Base-by-base conservation (phyloP, 140 eudicot species). In the Flaveria floridana region DNA sequence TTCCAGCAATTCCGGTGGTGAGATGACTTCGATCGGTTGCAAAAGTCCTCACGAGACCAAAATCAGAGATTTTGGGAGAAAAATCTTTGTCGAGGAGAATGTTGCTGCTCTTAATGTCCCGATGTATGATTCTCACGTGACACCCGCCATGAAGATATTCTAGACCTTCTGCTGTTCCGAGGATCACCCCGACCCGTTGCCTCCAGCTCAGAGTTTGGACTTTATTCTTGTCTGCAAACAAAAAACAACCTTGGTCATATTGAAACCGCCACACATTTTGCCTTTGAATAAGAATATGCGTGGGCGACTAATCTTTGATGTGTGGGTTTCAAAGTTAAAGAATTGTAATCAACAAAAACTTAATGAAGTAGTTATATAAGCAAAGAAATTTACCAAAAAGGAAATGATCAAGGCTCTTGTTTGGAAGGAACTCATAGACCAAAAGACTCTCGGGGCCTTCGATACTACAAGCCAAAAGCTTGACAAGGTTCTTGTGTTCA, bases 401-500 rank as follows among this genome's bases (percentile, higher is more conserved):
- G 75, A 73, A 80, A 26, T 84, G 91, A 80, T 92, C 96, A 11
- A 89, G 95, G 85, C 92, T 92, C 81, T 82, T 85, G 70, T 92
- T 92, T 18, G 91, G 89, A 52, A 92, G 89, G 68, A 70, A 92
- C 77, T 92, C 95, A 65, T 89, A 89, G 26, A 92, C 98, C 74
- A 92, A 83, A 63, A 92, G 89, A 77, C 95, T 92, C 69, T 92
- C 98, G 39, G 96, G 90, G 1, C 96, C 95, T 83, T 89, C 98
- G 50, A 92, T 87, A 83, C 98, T 89, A 28, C 96, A 92, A 41
- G 93, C 98, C 74, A 86, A 80, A 73, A 92, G 91, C 85, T 92
- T 92, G 68, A 92, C 90, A 26, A 92, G 96, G 58, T 92, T 92
- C 84, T 86, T 92, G 84, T 92, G 98, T 66, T 92, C 86, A 80